Percentiles rank a stretch among this genome's conserved stretches.
Conservation (phyloP, 2,329 filamentous ascomycete genomes). For the Pseudogymnoascus pannorum region DNA sequence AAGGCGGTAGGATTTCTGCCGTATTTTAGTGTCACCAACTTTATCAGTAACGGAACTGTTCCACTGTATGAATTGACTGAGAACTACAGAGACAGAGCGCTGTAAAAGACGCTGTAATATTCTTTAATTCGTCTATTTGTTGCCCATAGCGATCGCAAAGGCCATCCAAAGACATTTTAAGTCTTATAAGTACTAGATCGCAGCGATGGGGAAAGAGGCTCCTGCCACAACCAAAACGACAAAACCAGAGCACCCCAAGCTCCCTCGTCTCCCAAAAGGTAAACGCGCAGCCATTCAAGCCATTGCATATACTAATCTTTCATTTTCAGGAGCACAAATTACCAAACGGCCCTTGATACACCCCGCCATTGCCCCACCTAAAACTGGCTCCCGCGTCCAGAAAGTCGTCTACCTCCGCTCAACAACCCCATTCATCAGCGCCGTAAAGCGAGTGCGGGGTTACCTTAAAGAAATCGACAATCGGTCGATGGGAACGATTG, state of each 20-base stretch:
- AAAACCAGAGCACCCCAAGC: conserved; percentile 17
- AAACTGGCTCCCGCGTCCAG: conserved; percentile 15
- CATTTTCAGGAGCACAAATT: conserved; percentile 23
- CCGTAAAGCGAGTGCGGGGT: conserved; percentile 25
- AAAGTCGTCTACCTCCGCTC: conserved; percentile 27
- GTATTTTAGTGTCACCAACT: not conserved
- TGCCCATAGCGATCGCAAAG: not conserved
- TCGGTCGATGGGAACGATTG: conserved; percentile 19
- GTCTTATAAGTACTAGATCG: not conserved
- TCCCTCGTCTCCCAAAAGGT: conserved; percentile 20
- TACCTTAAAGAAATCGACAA: conserved; percentile 23
- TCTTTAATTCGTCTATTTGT: not conserved
- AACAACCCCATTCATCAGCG: conserved; percentile 25
- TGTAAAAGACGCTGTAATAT: not conserved
- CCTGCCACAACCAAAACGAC: conserved; percentile 10
- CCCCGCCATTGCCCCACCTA: conserved; percentile 22
- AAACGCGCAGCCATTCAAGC: not conserved
- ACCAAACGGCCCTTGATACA: conserved; percentile 29
- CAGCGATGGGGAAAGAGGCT: not conserved
- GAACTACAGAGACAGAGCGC: not conserved
- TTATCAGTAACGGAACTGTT: not conserved
- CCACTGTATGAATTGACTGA: not conserved
- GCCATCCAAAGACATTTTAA: not conserved
- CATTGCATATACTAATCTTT: not conserved
- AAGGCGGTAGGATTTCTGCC: conserved; percentile 4